These are phyloP conservation scores for Fraxinus paxiana DNA, from an alignment of 305 asterid species.

Conservation along the genomic window DNA sequence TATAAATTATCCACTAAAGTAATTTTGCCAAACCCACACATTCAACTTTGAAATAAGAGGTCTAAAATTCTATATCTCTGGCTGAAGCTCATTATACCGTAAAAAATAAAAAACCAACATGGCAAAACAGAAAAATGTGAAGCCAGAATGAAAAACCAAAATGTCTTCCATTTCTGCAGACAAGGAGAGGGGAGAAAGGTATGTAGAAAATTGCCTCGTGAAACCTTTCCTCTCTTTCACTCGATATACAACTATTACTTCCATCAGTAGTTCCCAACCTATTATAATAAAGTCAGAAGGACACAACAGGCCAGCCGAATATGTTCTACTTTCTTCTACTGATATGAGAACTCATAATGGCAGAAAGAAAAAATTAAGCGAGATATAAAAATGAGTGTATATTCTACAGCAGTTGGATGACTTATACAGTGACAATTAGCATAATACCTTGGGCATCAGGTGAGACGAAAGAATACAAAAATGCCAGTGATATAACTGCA, in stretches of 20 bases:
- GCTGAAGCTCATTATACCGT: neutral
- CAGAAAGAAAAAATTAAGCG: neutral
- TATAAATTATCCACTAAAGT: neutral
- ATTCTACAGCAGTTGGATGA: neutral
- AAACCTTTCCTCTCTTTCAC: neutral
- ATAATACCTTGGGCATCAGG: conserved; percentile 43
- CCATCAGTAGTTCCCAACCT: neutral
- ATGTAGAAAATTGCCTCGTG: neutral
- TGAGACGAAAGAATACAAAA: conserved; percentile 26
- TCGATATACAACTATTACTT: neutral
- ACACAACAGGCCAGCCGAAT: neutral
- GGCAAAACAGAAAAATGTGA: neutral
- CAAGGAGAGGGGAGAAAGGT: neutral
- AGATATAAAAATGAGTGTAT: neutral
- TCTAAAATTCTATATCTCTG: neutral
- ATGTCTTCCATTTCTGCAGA: neutral
- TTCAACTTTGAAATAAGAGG: neutral
- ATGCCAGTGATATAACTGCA: conserved; percentile 23
- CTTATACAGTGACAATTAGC: neutral
- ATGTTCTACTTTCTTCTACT: neutral
- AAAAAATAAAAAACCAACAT: neutral
- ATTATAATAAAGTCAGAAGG: neutral
- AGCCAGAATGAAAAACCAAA: neutral
- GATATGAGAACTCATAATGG: neutral
- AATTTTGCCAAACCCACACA: neutral